A percentile compares a stretch with the other conserved stretches of the same genome.
Conservation (phyloP, 768 basidiomycete genomes). For the Suillus cothurnatus region DNA sequence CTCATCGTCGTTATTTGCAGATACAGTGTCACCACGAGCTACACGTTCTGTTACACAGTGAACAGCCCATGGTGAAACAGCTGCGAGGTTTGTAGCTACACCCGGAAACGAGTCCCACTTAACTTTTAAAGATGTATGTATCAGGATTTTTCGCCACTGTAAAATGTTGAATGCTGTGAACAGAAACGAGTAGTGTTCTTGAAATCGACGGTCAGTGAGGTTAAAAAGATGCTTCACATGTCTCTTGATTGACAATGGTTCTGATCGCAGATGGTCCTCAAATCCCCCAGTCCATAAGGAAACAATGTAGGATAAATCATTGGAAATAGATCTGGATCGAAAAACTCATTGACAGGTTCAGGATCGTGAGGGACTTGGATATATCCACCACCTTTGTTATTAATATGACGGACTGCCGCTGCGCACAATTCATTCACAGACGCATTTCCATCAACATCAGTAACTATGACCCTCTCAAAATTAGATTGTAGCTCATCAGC, state of each 20-base stretch:
- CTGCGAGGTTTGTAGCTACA: slow-evolving; percentile 28
- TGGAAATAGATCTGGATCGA: neutral
- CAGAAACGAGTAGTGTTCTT: slow-evolving; percentile 33
- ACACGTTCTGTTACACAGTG: slow-evolving; percentile 27
- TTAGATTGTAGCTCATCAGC: too few relatives aligned
- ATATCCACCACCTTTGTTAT: neutral
- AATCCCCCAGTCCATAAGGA: neutral
- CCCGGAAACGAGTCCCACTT: slow-evolving; percentile 25
- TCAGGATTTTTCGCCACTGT: slow-evolving; percentile 33
- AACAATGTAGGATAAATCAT: neutral
- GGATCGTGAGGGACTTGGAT: neutral
- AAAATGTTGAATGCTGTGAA: slow-evolving; percentile 45
- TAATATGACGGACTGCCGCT: neutral
- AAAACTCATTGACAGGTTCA: neutral
- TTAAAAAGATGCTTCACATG: neutral
- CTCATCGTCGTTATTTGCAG: slow-evolving; percentile 30
- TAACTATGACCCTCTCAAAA: slow-evolving; percentile 31
- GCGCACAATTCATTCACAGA: neutral
- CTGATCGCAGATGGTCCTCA: neutral
- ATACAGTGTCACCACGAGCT: slow-evolving; percentile 18
- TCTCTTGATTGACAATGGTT: neutral
- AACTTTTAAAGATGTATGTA: slow-evolving; percentile 36
- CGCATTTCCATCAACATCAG: slow-evolving; percentile 26
- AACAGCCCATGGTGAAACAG: slow-evolving; percentile 24
- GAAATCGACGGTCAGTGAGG: neutral